These are phyloP conservation scores for Pulveroboletus sp. DNA, from an alignment of 768 basidiomycete genomes.

Conservation along the genomic window DNA sequence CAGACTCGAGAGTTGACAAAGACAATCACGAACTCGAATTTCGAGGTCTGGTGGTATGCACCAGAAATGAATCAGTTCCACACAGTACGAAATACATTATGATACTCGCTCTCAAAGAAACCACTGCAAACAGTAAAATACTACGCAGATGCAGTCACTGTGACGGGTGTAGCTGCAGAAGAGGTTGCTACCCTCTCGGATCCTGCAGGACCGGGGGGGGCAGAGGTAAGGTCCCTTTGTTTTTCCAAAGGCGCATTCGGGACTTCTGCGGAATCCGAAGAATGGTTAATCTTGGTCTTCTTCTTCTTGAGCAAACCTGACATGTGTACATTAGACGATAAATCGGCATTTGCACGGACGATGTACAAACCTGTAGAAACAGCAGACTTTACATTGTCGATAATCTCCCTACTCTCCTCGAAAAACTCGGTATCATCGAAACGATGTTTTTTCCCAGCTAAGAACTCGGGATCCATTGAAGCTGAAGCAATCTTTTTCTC, in stretches of 20 bases:
- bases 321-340: conserved; percentile 18
- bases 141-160: conserved; percentile 18
- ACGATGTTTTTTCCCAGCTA: conserved; percentile 76
- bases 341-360: neutral
- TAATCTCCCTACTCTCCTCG: conserved; percentile 86
- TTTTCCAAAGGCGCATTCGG: conserved; percentile 17
- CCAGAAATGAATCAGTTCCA: too few relatives aligned
- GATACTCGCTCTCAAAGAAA: neutral
- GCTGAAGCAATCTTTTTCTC: conserved; percentile 63
- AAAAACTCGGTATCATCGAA: conserved; percentile 91
- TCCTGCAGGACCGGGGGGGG: neutral
- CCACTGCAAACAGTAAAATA: neutral
- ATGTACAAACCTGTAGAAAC: conserved; percentile 67
- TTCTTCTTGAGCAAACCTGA: conserved; percentile 71
- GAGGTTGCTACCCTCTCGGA: conserved; percentile 1
- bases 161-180: neutral
- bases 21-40: too few relatives aligned
- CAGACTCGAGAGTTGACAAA: too few relatives aligned
- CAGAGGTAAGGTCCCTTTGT: neutral
- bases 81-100: neutral
- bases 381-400: conserved; percentile 87
- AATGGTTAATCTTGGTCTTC: conserved; percentile 47
- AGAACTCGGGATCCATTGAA: conserved; percentile 39
- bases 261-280: conserved; percentile 15
- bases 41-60: too few relatives aligned